phyloP scores from a whole-genome alignment of 495 filamentous ascomycete species.

The Podospora appendiculata region DNA sequence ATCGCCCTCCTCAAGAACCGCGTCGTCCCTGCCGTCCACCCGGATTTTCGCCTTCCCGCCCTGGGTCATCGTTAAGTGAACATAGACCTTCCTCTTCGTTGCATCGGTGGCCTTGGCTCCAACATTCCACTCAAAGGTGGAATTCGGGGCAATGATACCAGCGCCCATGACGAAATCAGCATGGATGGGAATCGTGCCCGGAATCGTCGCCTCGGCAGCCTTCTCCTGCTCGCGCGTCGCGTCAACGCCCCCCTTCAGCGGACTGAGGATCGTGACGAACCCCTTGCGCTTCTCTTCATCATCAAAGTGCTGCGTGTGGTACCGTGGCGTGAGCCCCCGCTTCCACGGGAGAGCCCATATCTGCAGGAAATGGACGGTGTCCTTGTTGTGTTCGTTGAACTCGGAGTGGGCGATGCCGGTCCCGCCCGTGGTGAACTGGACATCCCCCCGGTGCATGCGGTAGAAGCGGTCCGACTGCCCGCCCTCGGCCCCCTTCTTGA shows the following conservation, averaged over 20 bases:
- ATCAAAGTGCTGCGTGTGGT: conserved; percentile 59
- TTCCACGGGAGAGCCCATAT: conserved; percentile 74
- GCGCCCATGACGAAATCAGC: conserved; percentile 75
- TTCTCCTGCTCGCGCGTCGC: conserved; percentile 53
- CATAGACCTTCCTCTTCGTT: conserved; percentile 59
- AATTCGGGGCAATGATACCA: conserved; percentile 49
- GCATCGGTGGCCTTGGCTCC: conserved; percentile 45
- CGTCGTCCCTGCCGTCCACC: conserved; percentile 53
- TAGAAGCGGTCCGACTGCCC: conserved; percentile 52
- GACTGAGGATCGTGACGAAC: conserved; percentile 64
- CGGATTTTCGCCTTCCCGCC: conserved; percentile 59
- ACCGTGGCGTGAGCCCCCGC: conserved; percentile 57
- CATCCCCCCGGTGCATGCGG: conserved; percentile 66
- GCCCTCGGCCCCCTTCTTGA: conserved; percentile 48
- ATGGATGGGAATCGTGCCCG: conserved; percentile 66
- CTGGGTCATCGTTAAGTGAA: conserved; percentile 71
- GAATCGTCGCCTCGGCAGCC: conserved; percentile 46
- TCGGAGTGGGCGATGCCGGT: conserved; percentile 72
- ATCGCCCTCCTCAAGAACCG: conserved; percentile 61
- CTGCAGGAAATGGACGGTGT: conserved; percentile 71
- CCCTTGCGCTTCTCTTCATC: conserved; percentile 60
- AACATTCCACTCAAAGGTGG: conserved; percentile 53
- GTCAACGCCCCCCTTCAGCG: conserved; percentile 53
- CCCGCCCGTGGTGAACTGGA: conserved; percentile 77
- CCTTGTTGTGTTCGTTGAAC: conserved; percentile 56